Base-by-base conservation (phyloP, 2,329 filamentous ascomycete genomes). In the Leptographium flavum region DNA sequence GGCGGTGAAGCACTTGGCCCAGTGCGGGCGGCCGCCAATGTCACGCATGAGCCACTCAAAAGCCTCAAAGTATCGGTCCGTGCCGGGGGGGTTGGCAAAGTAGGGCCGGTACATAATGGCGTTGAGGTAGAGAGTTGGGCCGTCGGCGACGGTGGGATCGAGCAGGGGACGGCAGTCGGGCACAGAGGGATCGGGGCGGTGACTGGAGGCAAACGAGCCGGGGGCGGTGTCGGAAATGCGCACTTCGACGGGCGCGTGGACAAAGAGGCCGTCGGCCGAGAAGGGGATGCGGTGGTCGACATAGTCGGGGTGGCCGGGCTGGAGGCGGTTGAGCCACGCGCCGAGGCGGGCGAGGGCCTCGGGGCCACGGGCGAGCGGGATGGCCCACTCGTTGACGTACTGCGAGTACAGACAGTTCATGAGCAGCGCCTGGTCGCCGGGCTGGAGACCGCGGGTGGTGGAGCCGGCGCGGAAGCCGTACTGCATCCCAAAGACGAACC, bases 331-430 rank as follows among this genome's bases (percentile, higher is more conserved):
- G 44, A 98, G 71, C 92, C 92, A 98, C 40, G 84, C 82, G 33
- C 81, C 84, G 13, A 98, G 72, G 10, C 92, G 79, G 28, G 69
- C 73, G 37, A 98, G 76, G 8, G 87, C 88, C 63, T 95, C 88
- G 14, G 90, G 90, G 0, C 92, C 92, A 53, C 83, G 82, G 51
- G 78, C 69, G 1, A 98, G 71, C 1, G 92, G 90, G 7, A 98
- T 73, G 0, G 90, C 90, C 92, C 92, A 98, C 61, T 98, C 92
- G 61, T 98, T 95, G 52, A 98, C 92, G 56, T 87, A 94, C 59
- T 98, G 92, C n/a, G 84, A 90, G 68, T 95, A 98, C 6, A 96
- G 74, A 57, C 92, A 98, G 67, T 98, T 92, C 84, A 98, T 90
- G 43, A 95, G 71, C 39, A 96, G 74, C 13, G 87, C 90, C 51